A percentile compares a stretch with the other conserved stretches of the same genome.
phyloP scores from a whole-genome alignment of 371 early-diverging fungal species.

The Mortierella sp. region DNA sequence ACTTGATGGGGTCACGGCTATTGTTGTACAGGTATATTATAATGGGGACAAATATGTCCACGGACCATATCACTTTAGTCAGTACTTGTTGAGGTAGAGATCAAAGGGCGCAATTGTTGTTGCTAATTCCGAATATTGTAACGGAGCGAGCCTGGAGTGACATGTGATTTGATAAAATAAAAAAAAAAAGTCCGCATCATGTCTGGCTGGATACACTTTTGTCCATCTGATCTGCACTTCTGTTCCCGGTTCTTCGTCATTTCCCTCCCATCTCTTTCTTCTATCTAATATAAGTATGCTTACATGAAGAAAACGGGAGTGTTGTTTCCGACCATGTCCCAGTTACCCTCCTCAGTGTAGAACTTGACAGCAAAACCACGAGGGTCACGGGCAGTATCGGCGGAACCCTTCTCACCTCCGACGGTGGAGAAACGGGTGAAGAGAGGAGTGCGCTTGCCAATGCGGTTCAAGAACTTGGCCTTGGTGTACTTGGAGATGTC shows the following conservation, averaged over 20 bases:
- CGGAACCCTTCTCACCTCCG: conserved; percentile 71
- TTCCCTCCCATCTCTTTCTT: not conserved
- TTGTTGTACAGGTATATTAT: conserved; percentile 17
- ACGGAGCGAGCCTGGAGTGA: conserved; percentile 13
- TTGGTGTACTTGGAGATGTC: conserved; percentile 69
- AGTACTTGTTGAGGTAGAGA: not conserved
- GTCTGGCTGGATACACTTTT: not conserved
- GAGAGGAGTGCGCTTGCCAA: conserved; percentile 74
- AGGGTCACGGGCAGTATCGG: conserved; percentile 72
- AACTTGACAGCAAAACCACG: conserved; percentile 80
- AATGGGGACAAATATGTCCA: not conserved
- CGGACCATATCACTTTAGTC: conserved; percentile 16
- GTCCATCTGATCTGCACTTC: not conserved
- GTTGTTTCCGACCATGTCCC: conserved; percentile 81
- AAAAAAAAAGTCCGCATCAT: no score
- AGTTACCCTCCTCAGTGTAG: conserved; percentile 80
- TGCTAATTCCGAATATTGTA: not conserved
- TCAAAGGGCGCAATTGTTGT: conserved; percentile 1
- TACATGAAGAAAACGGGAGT: conserved; percentile 74
- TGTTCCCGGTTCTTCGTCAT: not conserved
- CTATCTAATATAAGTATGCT: conserved; percentile 6
- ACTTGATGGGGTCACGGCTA: conserved; percentile 73
- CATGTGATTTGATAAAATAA: conserved; percentile 22
- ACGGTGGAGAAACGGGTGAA: conserved; percentile 79
- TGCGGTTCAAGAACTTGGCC: conserved; percentile 68